A percentile compares a stretch with the other conserved stretches of the same genome.
Evolutionary conservation across 1,284 basidiomycete genomes (phyloP).

Genomic region (Inonotus hispidus): DNA sequence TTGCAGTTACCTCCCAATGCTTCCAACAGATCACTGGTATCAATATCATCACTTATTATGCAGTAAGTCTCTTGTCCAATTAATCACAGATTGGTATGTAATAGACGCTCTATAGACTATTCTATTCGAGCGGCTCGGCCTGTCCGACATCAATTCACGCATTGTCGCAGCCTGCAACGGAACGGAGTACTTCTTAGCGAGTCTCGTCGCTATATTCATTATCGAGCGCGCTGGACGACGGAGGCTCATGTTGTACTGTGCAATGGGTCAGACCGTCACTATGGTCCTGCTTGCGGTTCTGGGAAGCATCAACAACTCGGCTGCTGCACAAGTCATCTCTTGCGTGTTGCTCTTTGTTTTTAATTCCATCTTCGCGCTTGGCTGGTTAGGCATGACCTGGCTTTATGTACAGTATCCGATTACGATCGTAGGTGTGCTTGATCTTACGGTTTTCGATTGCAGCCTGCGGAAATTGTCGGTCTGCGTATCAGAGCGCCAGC

Average conservation of each 20-base stretch:
- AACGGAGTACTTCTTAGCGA: slow-evolving; percentile 63
- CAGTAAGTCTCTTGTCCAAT: neutral
- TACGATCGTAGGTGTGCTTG: neutral
- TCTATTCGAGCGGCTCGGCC: slow-evolving; percentile 54
- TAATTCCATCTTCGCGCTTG: slow-evolving; percentile 55
- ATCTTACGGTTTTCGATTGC: neutral
- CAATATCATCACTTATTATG: slow-evolving; percentile 47
- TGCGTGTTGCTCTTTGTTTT: slow-evolving; percentile 51
- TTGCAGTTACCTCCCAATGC: slow-evolving; percentile 59
- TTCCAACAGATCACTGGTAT: slow-evolving; percentile 67
- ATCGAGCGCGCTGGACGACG: slow-evolving; percentile 64
- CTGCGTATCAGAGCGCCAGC: slow-evolving; percentile 60
- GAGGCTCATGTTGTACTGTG: slow-evolving; percentile 59
- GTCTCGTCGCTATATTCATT: slow-evolving; percentile 51
- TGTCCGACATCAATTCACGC: slow-evolving; percentile 55
- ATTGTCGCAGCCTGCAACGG: slow-evolving; percentile 67
- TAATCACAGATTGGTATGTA: neutral
- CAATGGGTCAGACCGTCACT: slow-evolving; percentile 57
- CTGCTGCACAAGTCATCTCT: slow-evolving; percentile 43
- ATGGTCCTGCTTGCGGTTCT: slow-evolving; percentile 56
- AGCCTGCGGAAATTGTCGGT: slow-evolving; percentile 59
- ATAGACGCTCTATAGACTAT: slow-evolving; percentile 36
- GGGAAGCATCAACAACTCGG: slow-evolving; percentile 41
- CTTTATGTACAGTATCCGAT: slow-evolving; percentile 34
- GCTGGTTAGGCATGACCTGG: slow-evolving; percentile 47